Conservation (phyloP, 345 rosid species). For the Brassica cretica region DNA sequence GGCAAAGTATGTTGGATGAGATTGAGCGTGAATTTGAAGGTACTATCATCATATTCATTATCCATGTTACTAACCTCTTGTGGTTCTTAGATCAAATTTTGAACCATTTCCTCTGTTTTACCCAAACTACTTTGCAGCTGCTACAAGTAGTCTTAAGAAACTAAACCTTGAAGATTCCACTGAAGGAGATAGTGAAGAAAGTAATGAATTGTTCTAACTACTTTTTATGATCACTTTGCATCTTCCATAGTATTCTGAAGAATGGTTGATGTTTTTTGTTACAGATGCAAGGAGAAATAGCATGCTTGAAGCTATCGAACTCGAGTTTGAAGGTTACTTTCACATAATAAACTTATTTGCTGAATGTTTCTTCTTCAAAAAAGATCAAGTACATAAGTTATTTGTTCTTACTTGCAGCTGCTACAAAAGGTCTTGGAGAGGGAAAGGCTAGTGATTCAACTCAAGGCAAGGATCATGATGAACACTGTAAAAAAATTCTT, state of each 20-base stretch:
- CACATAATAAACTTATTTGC: constrained; percentile 19
- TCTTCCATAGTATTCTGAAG: constrained; percentile 2
- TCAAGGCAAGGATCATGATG: constrained; percentile 25
- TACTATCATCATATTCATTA: neutral
- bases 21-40: constrained; percentile 44
- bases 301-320: constrained; percentile 40
- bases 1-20: constrained; percentile 40
- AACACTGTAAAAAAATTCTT: constrained; percentile 18
- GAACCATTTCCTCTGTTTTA: constrained; percentile 11
- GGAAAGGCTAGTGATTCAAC: constrained; percentile 21
- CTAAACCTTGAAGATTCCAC: constrained; percentile 21
- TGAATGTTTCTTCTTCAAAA: neutral
- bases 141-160: constrained; percentile 32
- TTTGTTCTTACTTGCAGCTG: constrained; percentile 27
- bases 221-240: neutral
- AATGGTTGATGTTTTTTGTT: constrained; percentile 6
- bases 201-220: constrained; percentile 11
- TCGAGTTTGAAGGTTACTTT: constrained; percentile 40
- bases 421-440: constrained; percentile 35
- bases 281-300: constrained; percentile 33
- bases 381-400: neutral
- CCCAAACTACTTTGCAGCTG: constrained; percentile 27
- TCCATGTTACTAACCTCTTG: neutral
- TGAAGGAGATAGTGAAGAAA: constrained; percentile 22
- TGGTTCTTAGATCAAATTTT: neutral